Percentiles rank a stretch among this genome's conserved stretches.
phyloP scores from a whole-genome alignment of 2,329 filamentous ascomycete genomes.

The Alternaria arborescens region DNA sequence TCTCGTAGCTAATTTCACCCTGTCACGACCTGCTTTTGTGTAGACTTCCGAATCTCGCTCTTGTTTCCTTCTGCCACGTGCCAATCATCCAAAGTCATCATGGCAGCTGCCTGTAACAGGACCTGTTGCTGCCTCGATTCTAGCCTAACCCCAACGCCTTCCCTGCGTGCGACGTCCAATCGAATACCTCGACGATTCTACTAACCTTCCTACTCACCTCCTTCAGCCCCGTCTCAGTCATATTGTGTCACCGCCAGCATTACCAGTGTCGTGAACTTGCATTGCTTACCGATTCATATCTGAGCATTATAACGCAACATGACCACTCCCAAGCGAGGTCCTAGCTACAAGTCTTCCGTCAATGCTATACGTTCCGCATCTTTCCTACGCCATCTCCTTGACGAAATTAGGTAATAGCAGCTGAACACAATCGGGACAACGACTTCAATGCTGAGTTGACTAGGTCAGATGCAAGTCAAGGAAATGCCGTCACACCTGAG shows the following conservation, averaged over 20 bases:
- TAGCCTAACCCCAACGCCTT: background rate
- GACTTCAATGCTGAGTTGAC: background rate
- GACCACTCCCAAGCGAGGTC: constrained; percentile 31
- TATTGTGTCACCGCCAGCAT: constrained; percentile 22
- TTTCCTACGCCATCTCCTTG: constrained; percentile 37
- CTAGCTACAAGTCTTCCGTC: constrained; percentile 10
- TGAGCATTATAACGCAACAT: constrained; percentile 34
- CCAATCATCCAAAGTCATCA: background rate
- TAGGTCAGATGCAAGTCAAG: background rate
- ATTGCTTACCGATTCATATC: constrained; percentile 27
- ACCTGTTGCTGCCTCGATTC: constrained; percentile 2
- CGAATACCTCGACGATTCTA: background rate
- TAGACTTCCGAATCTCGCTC: background rate
- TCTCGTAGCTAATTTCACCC: constrained; percentile 37
- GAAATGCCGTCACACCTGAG: too few relatives aligned
- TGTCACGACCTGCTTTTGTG: constrained; percentile 29
- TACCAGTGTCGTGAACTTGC: constrained; percentile 26
- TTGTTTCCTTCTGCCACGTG: background rate
- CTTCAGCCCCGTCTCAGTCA: background rate
- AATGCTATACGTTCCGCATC: constrained; percentile 26
- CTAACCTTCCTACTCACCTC: constrained; percentile 9
- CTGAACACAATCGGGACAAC: background rate
- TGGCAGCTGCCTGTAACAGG: background rate
- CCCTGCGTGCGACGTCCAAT: background rate
- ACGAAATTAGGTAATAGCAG: constrained; percentile 31